Conservation (phyloP, 768 basidiomycete genomes). For the Kwoniella europaea region DNA sequence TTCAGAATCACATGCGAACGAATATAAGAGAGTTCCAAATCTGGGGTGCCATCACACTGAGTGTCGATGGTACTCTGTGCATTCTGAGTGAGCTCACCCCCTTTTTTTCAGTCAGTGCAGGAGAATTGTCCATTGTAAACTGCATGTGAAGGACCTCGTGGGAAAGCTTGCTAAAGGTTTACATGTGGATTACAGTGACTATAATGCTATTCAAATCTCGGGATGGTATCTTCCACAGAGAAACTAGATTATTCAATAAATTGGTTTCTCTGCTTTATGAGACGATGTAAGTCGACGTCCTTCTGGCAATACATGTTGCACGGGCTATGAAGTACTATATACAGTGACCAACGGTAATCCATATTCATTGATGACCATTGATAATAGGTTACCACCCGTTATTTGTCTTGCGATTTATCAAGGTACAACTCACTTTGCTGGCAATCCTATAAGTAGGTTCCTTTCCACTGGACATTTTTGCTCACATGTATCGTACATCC, state of each 20-base stretch:
- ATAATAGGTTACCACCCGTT: conserved; percentile 16
- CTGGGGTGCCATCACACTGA: conserved; percentile 8
- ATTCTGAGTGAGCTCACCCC: background rate
- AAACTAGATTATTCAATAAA: conserved; percentile 13
- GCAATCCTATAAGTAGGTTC: background rate
- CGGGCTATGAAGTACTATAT: too few relatives aligned
- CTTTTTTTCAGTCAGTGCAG: background rate
- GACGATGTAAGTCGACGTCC: conserved; percentile 18
- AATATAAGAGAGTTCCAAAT: conserved; percentile 7
- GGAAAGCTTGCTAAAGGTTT: background rate
- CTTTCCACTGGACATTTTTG: too few relatives aligned
- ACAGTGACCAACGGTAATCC: too few relatives aligned
- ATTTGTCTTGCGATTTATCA: conserved; percentile 4
- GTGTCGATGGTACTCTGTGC: conserved; percentile 16
- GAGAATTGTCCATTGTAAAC: background rate
- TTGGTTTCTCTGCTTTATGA: conserved; percentile 7
- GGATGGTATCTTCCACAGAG: conserved; percentile 4
- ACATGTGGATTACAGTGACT: conserved; percentile 5
- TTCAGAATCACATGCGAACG: background rate
- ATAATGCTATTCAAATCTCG: conserved; percentile 16
- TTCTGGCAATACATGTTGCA: too few relatives aligned
- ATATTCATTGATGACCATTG: too few relatives aligned
- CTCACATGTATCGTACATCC: too few relatives aligned
- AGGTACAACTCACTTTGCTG: background rate
- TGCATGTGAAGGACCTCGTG: too few relatives aligned